Evolutionary conservation across 306 rosid genomes (phyloP), one percentile per base, ranked within the genome.

Genomic region (Canavalia gladiata): DNA sequence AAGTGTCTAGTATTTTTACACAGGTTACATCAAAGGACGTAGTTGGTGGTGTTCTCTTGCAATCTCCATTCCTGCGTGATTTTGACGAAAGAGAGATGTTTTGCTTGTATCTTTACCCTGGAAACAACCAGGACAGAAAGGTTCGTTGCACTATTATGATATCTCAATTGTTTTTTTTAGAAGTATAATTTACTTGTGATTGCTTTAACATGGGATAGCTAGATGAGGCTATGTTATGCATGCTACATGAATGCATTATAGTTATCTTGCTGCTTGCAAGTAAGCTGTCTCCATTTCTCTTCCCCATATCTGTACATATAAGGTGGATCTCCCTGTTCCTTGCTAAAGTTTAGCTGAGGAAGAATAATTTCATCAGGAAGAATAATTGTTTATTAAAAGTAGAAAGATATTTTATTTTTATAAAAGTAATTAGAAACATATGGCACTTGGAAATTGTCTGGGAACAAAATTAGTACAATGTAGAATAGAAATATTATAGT

Each of bases 1-100:
- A 45, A 39, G 18, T 72, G 74, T 43, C 58, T 49, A 58, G 10
- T 68, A n/a, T 77, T 13, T 37, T 81, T 63, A 31, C 39, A 33
- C 92, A 95, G 99, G 84, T 95, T 77, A 76, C 84, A 69, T 80
- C 94, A 42, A 75, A 74, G 85, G 90, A 87, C 73, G 51, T 90
- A 79, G 79, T 80, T 81, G 99, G 98, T 64, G 91, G 94, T 29
- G 89, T 90, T 75, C 88, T 95, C 64, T 75, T 93, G 82, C 98
- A 95, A 87, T 87, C 97, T 50, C 98, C 99, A 6, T 87, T 85
- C 86, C 89, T 93, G 70, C 90, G 90, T 60, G 98, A 95, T 87
- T 86, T 87, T 64, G 99, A 95, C 72, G 92, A 91, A 47, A 89
- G 98, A 68, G 98, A 93, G 86, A 90, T 88, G 83, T 93, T 95